These are phyloP conservation scores for Paratinospora sagittata DNA, from an alignment of 164 flowering plant species.

Conservation along the genomic window DNA sequence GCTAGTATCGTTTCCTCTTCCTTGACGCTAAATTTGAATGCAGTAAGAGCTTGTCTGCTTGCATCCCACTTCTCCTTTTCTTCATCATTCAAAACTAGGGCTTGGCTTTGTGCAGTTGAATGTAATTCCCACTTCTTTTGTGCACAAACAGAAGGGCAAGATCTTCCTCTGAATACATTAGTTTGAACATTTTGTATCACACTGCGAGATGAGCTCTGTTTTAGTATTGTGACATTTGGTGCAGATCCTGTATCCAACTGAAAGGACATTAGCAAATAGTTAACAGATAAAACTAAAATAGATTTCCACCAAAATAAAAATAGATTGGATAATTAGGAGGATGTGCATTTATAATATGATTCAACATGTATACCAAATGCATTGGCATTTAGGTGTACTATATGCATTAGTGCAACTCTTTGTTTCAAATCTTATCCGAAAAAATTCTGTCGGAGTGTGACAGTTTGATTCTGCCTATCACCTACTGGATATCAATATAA, in stretches of 20 bases:
- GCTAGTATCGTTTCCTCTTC: constrained; percentile 73
- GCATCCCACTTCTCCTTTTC: constrained; percentile 62
- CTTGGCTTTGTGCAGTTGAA: constrained; percentile 37
- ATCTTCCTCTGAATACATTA: constrained; percentile 13
- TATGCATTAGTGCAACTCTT: too few relatives aligned
- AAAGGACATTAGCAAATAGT: constrained; percentile 3
- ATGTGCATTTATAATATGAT: too few relatives aligned
- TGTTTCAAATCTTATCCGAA: too few relatives aligned
- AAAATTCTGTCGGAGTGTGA: too few relatives aligned
- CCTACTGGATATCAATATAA: too few relatives aligned
- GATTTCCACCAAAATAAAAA: too few relatives aligned
- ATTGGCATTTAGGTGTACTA: too few relatives aligned
- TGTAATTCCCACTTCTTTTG: constrained; percentile 43
- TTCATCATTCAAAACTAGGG: constrained; percentile 36
- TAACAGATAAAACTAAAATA: background rate
- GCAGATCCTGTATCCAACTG: constrained; percentile 36
- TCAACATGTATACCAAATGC: too few relatives aligned
- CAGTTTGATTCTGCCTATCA: too few relatives aligned
- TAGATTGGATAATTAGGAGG: background rate
- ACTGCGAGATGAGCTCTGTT: constrained; percentile 11
- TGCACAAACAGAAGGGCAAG: constrained; percentile 8
- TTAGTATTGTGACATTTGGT: constrained; percentile 12
- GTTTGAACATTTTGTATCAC: constrained; percentile 13
- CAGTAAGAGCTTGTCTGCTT: constrained; percentile 50
- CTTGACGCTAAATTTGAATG: constrained; percentile 41